A percentile compares a stretch with the other conserved stretches of the same genome.
phyloP scores from a whole-genome alignment of 768 basidiomycete species.

The Fibroporia radiculosa region DNA sequence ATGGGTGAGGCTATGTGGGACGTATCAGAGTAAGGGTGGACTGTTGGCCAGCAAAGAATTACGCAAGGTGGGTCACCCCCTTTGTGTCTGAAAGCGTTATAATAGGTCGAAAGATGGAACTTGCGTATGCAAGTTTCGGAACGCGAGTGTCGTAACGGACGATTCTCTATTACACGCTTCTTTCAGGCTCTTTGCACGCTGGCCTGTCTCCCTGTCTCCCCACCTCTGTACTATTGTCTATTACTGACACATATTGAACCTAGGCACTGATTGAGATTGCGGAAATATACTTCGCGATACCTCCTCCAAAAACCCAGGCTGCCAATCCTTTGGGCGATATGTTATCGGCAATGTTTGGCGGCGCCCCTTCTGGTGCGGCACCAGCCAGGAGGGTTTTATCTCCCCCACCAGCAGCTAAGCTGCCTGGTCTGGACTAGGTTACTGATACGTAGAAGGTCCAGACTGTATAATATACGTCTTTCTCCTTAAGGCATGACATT shows the following conservation, averaged over 20 bases:
- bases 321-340: conserved; percentile 85
- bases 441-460: too few relatives aligned
- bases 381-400: conserved; percentile 36
- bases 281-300: conserved; percentile 79
- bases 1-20: conserved; percentile 80
- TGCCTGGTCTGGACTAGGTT: conserved; percentile 38
- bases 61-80: conserved; percentile 38
- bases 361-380: conserved; percentile 33
- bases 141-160: too few relatives aligned
- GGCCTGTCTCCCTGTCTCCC: background rate
- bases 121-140: too few relatives aligned
- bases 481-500: too few relatives aligned
- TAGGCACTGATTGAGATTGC: conserved; percentile 67
- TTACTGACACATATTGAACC: conserved; percentile 6
- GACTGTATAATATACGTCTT: too few relatives aligned
- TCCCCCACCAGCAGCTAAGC: conserved; percentile 29
- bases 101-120: too few relatives aligned
- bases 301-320: conserved; percentile 61
- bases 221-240: background rate
- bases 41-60: conserved; percentile 53
- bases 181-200: background rate
- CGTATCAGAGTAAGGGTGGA: conserved; percentile 71
- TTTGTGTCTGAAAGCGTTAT: too few relatives aligned
- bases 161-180: too few relatives aligned
- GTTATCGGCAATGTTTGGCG: conserved; percentile 84